Percentiles rank a stretch among this genome's conserved stretches.
phyloP scores from a whole-genome alignment of 2,329 filamentous ascomycete genomes.

The Diaporthe sp. region DNA sequence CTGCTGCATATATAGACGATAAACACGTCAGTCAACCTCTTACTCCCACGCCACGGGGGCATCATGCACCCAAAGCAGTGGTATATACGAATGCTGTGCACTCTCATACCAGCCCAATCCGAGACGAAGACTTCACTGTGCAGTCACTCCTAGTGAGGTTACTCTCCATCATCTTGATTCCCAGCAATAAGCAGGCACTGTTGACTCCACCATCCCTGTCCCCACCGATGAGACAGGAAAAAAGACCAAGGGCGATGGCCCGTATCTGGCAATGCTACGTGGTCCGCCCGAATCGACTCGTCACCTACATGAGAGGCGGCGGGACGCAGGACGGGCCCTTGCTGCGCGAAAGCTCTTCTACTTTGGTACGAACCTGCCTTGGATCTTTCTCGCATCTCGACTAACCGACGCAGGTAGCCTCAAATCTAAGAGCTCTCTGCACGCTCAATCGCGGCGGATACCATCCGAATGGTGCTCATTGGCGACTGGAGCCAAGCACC shows the following conservation, averaged over 20 bases:
- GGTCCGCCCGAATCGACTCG: constrained; percentile 13
- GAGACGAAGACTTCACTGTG: background rate
- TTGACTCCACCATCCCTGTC: background rate
- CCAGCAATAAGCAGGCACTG: background rate
- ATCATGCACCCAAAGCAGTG: background rate
- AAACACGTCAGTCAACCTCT: background rate
- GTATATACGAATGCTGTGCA: background rate
- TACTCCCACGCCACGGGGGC: background rate
- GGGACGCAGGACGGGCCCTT: constrained; percentile 27
- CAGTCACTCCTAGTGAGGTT: background rate
- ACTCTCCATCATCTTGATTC: background rate
- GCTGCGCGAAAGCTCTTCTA: background rate
- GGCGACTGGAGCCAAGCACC: background rate
- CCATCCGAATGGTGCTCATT: constrained; percentile 7
- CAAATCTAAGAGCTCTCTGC: constrained; percentile 9
- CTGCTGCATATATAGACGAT: background rate
- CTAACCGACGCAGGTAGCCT: constrained; percentile 33
- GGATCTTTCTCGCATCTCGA: constrained; percentile 29
- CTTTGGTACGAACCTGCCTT: constrained; percentile 24
- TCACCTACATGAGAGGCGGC: constrained; percentile 1
- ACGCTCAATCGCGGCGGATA: background rate
- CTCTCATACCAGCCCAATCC: background rate
- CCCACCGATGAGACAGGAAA: background rate
- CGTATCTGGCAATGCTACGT: constrained; percentile 11
- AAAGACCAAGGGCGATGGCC: background rate